Conservation (phyloP, 257 asterid species). For the Primulina eburnea region DNA sequence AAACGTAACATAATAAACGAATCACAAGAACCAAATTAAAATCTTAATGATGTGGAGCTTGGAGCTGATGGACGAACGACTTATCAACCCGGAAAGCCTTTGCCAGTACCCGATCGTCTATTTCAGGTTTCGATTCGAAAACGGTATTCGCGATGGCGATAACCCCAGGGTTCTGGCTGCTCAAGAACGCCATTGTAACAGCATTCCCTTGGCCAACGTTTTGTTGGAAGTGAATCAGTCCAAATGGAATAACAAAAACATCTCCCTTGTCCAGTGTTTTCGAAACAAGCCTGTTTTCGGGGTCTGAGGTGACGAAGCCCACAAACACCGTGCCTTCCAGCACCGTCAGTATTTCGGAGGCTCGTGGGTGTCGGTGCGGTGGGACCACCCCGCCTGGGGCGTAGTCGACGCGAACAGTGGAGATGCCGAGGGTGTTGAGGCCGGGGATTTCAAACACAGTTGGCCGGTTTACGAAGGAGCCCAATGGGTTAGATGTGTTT, state of each 20-base stretch:
- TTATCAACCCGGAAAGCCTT: slow-evolving; percentile 35
- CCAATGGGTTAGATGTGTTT: slow-evolving; percentile 49
- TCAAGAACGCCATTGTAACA: slow-evolving; percentile 42
- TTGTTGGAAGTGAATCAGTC: slow-evolving; percentile 51
- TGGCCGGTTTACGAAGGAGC: slow-evolving; percentile 39
- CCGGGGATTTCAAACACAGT: slow-evolving; percentile 47
- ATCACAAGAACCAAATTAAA: too few relatives aligned
- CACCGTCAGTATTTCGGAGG: slow-evolving; percentile 40
- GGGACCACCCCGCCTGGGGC: slow-evolving; percentile 42
- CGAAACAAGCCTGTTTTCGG: slow-evolving; percentile 37
- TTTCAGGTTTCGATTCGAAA: slow-evolving; percentile 40
- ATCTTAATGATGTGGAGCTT: slow-evolving; percentile 25
- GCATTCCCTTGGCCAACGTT: slow-evolving; percentile 35
- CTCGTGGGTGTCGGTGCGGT: slow-evolving; percentile 51
- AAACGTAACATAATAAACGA: too few relatives aligned
- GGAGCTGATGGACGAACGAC: slow-evolving; percentile 28
- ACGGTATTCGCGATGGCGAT: slow-evolving; percentile 40
- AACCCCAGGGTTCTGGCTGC: slow-evolving; percentile 48
- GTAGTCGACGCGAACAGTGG: slow-evolving; percentile 49
- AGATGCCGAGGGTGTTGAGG: slow-evolving; percentile 52
- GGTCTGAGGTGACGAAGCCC: slow-evolving; percentile 50
- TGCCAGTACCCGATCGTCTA: slow-evolving; percentile 32
- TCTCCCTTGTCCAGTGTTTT: slow-evolving; percentile 38
- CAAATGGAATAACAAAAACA: slow-evolving; percentile 43
- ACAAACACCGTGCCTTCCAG: slow-evolving; percentile 39